Percentiles rank a stretch among this genome's conserved stretches.
These are phyloP conservation scores for Colletotrichum australisinense DNA, from an alignment of 2,329 filamentous ascomycete genomes.

Conservation along the genomic window DNA sequence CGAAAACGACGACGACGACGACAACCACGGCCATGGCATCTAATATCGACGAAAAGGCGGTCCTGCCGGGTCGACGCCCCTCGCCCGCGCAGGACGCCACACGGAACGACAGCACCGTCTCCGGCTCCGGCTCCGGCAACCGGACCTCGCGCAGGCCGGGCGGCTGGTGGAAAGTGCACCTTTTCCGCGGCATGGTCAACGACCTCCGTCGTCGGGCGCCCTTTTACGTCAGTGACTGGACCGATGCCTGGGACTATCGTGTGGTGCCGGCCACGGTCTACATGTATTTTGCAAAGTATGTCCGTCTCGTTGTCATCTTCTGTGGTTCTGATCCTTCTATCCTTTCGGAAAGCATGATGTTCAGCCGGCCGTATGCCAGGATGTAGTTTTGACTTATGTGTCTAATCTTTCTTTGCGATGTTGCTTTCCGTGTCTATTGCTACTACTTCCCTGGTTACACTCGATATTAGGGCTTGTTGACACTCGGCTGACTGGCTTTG, in stretches of 20 bases:
- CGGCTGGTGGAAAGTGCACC: conserved; percentile 78
- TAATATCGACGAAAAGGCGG: conserved; percentile 17
- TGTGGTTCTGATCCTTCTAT: background rate
- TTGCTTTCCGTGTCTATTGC: background rate
- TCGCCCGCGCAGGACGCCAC: background rate
- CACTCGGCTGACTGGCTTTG: background rate
- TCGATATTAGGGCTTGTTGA: background rate
- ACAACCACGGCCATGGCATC: conserved; percentile 5
- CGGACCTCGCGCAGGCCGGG: conserved; percentile 15
- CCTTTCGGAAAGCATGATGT: background rate
- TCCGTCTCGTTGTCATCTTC: background rate
- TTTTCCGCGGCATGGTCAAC: conserved; percentile 84
- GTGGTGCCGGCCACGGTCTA: conserved; percentile 89
- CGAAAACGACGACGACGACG: background rate
- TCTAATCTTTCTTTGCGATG: background rate
- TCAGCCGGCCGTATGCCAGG: background rate
- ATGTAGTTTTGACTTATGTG: background rate
- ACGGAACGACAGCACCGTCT: background rate
- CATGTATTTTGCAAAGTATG: conserved; percentile 95
- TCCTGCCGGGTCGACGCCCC: conserved; percentile 3
- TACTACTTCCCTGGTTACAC: background rate
- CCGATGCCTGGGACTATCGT: conserved; percentile 89
- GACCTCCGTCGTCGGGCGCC: conserved; percentile 81
- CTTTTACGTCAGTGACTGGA: conserved; percentile 86
- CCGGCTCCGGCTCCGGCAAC: background rate